Conservation (phyloP, 192 early-diverging fungal genomes). For the Coemansia sp. region DNA sequence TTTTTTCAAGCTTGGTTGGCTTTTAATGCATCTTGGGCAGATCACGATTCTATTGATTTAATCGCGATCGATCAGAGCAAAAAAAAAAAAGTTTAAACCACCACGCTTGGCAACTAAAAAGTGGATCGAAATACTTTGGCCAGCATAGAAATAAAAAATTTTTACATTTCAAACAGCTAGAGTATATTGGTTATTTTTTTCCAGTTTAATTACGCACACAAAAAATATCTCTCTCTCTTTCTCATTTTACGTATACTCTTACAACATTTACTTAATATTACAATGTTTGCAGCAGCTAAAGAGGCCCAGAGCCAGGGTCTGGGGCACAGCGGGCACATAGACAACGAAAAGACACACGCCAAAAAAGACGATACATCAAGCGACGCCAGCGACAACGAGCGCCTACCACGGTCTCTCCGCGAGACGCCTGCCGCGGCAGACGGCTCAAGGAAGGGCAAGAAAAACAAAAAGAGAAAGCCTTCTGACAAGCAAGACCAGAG, state of each 20-base stretch:
- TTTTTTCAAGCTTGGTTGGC: no score
- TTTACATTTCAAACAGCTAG: no score
- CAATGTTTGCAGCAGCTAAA: conserved; percentile 9
- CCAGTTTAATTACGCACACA: no score
- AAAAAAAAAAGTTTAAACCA: conserved; percentile 3
- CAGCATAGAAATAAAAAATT: no score
- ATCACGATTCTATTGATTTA: neutral
- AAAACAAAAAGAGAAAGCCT: conserved; percentile 1
- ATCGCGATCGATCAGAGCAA: neutral
- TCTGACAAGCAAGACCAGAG: conserved; percentile 11
- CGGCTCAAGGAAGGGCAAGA: neutral
- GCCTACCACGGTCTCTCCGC: conserved; percentile 19
- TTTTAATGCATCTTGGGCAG: no score
- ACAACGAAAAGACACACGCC: conserved; percentile 1
- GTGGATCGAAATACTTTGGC: no score
- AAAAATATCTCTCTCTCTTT: neutral
- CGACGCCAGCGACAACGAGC: conserved; percentile 10
- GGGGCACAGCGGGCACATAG: neutral
- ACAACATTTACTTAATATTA: neutral
- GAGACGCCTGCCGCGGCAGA: neutral
- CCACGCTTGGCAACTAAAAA: no score
- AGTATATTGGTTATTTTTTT: no score
- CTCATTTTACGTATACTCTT: neutral
- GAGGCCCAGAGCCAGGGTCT: neutral
- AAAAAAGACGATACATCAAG: neutral